Evolutionary conservation across 495 filamentous ascomycete species (phyloP).

Genomic region (Talaromyces ruber): DNA sequence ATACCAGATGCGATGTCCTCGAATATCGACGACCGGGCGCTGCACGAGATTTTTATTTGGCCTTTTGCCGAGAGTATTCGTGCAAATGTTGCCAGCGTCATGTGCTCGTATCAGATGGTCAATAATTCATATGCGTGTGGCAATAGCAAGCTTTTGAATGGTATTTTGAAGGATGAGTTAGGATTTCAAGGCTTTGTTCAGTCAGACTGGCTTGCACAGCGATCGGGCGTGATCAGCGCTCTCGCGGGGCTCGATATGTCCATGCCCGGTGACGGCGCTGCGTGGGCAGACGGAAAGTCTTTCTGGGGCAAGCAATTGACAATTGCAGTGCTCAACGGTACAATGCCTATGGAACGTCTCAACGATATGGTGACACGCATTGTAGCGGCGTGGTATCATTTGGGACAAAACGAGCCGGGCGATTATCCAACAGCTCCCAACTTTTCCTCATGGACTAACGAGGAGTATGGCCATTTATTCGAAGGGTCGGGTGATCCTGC

Average conservation of each 20-base stretch:
- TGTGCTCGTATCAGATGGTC: conserved; percentile 85
- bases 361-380: conserved; percentile 93
- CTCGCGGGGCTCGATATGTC: conserved; percentile 86
- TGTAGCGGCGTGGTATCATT: conserved; percentile 87
- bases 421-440: conserved; percentile 68
- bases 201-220: conserved; percentile 88
- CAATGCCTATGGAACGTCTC: conserved; percentile 70
- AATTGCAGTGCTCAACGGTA: conserved; percentile 69
- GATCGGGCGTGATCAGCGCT: conserved; percentile 69
- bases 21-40: conserved; percentile 73
- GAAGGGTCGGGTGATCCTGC: conserved; percentile 52
- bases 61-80: conserved; percentile 81
- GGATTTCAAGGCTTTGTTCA: conserved; percentile 94
- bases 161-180: conserved; percentile 87
- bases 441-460: conserved; percentile 84
- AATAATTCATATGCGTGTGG: conserved; percentile 89
- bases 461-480: conserved; percentile 55
- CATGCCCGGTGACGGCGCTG: conserved; percentile 86
- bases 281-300: conserved; percentile 67
- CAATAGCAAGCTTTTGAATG: conserved; percentile 87
- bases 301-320: conserved; percentile 78
- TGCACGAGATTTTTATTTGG: conserved; percentile 86
- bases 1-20: conserved; percentile 65
- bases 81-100: conserved; percentile 78
- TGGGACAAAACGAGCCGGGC: conserved; percentile 66